A percentile compares a stretch with the other conserved stretches of the same genome.
Evolutionary conservation across 78 protist genomes (phyloP).

Genomic region (Andalucia godoyi): DNA sequence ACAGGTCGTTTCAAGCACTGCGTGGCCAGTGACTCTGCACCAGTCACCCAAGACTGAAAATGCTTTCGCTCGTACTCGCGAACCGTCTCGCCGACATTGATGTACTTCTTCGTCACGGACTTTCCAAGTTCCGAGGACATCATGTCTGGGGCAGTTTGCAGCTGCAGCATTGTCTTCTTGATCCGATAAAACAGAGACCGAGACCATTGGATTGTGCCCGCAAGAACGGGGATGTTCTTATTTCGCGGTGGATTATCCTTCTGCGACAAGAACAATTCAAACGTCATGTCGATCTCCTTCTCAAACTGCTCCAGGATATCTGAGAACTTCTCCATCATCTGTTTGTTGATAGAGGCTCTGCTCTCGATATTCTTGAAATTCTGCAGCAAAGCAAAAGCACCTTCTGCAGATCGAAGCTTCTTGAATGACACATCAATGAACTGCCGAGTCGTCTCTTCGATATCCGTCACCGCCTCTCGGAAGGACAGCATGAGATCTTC

Average conservation of each 20-base stretch:
- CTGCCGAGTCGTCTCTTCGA: conserved; percentile 11
- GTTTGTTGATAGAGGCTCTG: conserved; percentile 16
- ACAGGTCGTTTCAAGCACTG: too few species aligned
- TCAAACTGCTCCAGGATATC: conserved; percentile 48
- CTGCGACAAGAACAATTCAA: conserved; percentile 17
- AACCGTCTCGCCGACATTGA: conserved; percentile 34
- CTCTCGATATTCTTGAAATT: conserved; percentile 35
- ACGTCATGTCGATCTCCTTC: conserved; percentile 18
- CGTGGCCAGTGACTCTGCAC: too few species aligned
- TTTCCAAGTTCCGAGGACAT: conserved; percentile 11
- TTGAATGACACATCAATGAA: conserved; percentile 64
- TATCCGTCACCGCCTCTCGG: not conserved
- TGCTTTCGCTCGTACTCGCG: conserved; percentile 27
- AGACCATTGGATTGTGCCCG: conserved; percentile 75
- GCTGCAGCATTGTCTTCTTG: conserved; percentile 40
- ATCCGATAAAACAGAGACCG: conserved; percentile 41
- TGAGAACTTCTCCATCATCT: conserved; percentile 47
- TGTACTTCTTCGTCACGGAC: conserved; percentile 2
- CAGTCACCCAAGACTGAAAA: too few species aligned
- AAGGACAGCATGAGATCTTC: conserved; percentile 22
- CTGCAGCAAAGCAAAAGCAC: conserved; percentile 61
- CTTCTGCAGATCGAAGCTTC: conserved; percentile 60
- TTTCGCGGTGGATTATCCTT: conserved; percentile 56
- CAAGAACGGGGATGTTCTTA: conserved; percentile 64
- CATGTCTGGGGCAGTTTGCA: conserved; percentile 23